These are phyloP conservation scores for Cryphonectria japonica DNA, from an alignment of 2,329 filamentous ascomycete genomes.

Conservation along the genomic window DNA sequence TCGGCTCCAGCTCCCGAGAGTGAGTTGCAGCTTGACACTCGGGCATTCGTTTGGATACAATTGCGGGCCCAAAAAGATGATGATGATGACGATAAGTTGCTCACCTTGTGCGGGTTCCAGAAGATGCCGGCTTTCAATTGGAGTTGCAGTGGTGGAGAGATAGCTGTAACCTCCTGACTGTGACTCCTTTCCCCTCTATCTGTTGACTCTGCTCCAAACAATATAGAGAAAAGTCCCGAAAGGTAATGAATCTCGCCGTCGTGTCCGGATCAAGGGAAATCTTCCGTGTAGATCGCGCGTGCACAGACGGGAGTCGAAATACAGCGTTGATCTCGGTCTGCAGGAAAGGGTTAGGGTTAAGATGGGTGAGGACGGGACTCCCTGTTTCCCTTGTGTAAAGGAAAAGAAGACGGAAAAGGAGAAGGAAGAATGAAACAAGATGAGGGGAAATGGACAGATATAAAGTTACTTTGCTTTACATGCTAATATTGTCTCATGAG, in stretches of 20 bases:
- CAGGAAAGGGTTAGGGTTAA: constrained; percentile 22
- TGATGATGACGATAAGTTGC: neutral
- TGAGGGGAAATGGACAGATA: neutral
- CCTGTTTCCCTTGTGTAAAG: neutral
- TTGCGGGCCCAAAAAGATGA: neutral
- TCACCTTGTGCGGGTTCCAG: constrained; percentile 3
- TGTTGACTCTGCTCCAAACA: neutral
- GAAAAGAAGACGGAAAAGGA: neutral
- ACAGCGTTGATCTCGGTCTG: constrained; percentile 26
- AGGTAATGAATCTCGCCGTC: neutral
- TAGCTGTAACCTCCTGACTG: too few species aligned
- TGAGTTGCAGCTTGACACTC: neutral
- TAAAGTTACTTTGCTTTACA: neutral
- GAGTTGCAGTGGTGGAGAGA: neutral
- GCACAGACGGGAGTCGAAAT: constrained; percentile 30
- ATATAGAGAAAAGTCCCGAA: constrained; percentile 1
- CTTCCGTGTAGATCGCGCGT: constrained; percentile 11
- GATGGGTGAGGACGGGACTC: neutral
- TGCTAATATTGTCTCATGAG: too few species aligned
- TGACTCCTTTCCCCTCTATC: neutral
- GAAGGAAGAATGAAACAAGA: neutral
- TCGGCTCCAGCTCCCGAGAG: constrained; percentile 5
- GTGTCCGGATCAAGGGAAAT: constrained; percentile 21
- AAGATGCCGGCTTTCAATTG: neutral
- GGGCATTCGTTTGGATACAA: neutral